A percentile compares a stretch with the other conserved stretches of the same genome.
Conservation (phyloP, 2,329 filamentous ascomycete genomes). For the Cladosporium sp. region DNA sequence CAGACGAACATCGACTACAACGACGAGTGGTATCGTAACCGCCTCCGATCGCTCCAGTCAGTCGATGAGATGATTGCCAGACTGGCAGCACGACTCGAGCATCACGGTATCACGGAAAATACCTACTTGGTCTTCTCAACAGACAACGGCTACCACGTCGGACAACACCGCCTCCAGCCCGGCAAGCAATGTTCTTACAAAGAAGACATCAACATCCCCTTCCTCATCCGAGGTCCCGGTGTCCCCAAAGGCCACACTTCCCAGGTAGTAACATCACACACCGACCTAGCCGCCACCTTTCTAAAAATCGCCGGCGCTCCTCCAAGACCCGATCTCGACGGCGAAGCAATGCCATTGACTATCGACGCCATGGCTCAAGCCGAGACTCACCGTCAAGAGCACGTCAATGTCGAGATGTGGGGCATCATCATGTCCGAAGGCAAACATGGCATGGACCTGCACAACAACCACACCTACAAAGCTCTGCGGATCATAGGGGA, state of each 20-base stretch:
- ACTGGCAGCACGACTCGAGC: slow-evolving; percentile 44
- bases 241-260: slow-evolving; percentile 32
- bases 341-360: slow-evolving; percentile 37
- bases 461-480: slow-evolving; percentile 35
- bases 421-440: slow-evolving; percentile 35
- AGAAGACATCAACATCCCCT: slow-evolving; percentile 42
- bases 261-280: slow-evolving; percentile 40
- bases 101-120: slow-evolving; percentile 47
- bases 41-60: slow-evolving; percentile 53
- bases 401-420: slow-evolving; percentile 45
- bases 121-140: slow-evolving; percentile 45
- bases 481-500: slow-evolving; percentile 30
- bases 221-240: slow-evolving; percentile 40
- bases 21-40: slow-evolving; percentile 54
- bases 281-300: slow-evolving; percentile 40
- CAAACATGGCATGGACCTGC: slow-evolving; percentile 25
- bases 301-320: slow-evolving; percentile 35
- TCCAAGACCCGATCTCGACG: slow-evolving; percentile 30
- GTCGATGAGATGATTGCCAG: slow-evolving; percentile 57
- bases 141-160: slow-evolving; percentile 44
- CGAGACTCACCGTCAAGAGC: slow-evolving; percentile 30
- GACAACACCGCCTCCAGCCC: slow-evolving; percentile 40
- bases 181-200: slow-evolving; percentile 42
- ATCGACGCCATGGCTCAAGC: slow-evolving; percentile 20
- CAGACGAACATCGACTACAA: slow-evolving; percentile 51